Evolutionary conservation across 129 eudicot species (phyloP).

Genomic region (Lonicera japonica): DNA sequence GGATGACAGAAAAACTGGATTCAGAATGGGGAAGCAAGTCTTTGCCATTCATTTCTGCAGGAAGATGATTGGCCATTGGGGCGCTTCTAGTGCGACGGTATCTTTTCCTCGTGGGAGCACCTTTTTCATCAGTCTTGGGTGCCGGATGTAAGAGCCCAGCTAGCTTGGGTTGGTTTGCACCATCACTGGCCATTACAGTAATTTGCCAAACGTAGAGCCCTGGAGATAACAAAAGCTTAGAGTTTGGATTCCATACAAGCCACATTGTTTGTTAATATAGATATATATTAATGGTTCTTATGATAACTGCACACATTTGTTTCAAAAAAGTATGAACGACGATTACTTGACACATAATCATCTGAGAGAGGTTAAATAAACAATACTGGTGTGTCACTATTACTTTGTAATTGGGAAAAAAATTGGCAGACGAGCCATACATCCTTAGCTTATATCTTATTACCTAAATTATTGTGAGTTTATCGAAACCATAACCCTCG

Average conservation of each 20-base stretch:
- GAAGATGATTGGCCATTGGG: slow-evolving; percentile 41
- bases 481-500: too few relatives aligned
- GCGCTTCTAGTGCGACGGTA: slow-evolving; percentile 65
- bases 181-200: slow-evolving; percentile 39
- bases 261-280: not conserved
- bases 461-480: too few relatives aligned
- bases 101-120: slow-evolving; percentile 45
- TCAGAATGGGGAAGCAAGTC: slow-evolving; percentile 19
- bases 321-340: too few relatives aligned
- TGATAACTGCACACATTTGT: not conserved
- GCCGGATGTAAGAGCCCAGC: slow-evolving; percentile 14
- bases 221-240: slow-evolving; percentile 7
- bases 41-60: slow-evolving; percentile 25
- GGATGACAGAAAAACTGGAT: slow-evolving; percentile 37
- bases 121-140: slow-evolving; percentile 16
- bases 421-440: too few relatives aligned
- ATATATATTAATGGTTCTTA: too few relatives aligned
- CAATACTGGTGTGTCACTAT: too few relatives aligned
- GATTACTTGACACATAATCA: too few relatives aligned
- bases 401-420: too few relatives aligned
- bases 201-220: slow-evolving; percentile 9
- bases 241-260: not conserved
- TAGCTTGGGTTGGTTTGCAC: slow-evolving; percentile 27
- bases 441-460: too few relatives aligned
- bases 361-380: too few relatives aligned